Conservation (phyloP, 2,329 filamentous ascomycete species). For the Xylariaceae sp. region DNA sequence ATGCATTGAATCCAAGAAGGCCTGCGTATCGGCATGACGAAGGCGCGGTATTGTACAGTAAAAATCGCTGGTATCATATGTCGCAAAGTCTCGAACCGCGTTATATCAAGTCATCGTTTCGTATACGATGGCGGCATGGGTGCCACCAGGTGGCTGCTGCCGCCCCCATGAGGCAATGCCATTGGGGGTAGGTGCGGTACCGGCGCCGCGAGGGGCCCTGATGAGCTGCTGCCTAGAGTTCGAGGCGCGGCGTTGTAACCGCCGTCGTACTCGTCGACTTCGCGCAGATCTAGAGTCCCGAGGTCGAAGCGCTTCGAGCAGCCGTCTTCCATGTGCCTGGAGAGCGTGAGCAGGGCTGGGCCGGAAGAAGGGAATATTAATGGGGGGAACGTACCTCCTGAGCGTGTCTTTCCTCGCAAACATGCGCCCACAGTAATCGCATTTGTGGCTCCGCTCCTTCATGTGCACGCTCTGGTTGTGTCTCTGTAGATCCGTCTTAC, state of each 20-base stretch:
- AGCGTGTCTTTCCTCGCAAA: conserved; percentile 80
- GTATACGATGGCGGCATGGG: conserved; percentile 18
- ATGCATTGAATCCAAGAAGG: no score
- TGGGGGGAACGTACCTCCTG: conserved; percentile 51
- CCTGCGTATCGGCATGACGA: no score
- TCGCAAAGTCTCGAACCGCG: no score
- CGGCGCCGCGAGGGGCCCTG: conserved; percentile 17
- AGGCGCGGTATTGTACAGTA: no score
- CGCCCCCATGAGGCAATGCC: conserved; percentile 15
- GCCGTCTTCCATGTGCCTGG: conserved; percentile 68
- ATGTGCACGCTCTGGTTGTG: conserved; percentile 63
- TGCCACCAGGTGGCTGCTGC: conserved; percentile 11
- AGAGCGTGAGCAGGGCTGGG: conserved; percentile 2
- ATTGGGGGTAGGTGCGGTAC: conserved; percentile 20
- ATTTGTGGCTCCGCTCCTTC: conserved; percentile 63
- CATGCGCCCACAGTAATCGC: conserved; percentile 59
- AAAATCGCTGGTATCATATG: no score
- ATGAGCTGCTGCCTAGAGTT: conserved; percentile 17
- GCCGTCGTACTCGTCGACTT: conserved; percentile 17
- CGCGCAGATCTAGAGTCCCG: conserved; percentile 39
- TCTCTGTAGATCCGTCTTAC: conserved; percentile 69
- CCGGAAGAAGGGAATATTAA: background rate
- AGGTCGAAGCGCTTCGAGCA: conserved; percentile 61
- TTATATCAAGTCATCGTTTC: conserved; percentile 22
- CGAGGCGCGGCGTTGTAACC: conserved; percentile 16